These are phyloP conservation scores for Thecaphora thlaspeos DNA, from an alignment of 1,284 basidiomycete genomes.

Conservation along the genomic window DNA sequence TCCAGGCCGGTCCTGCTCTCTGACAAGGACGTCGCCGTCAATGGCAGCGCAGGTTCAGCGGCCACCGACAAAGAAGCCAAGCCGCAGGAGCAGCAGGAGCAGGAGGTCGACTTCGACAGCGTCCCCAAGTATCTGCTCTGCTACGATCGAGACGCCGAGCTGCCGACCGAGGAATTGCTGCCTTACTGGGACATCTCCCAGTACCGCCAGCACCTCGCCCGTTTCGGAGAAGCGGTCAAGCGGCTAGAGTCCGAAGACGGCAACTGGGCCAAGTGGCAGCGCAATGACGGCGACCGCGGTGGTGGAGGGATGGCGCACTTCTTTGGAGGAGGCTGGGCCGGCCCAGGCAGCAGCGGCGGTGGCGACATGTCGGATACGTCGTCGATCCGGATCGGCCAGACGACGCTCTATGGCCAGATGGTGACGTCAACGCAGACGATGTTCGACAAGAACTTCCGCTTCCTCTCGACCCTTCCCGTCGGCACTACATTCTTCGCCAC, in stretches of 20 bases:
- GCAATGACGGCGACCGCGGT: not conserved
- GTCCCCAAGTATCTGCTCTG: conserved; percentile 48
- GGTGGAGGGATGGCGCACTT: not conserved
- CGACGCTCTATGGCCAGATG: conserved; percentile 79
- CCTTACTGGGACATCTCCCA: conserved; percentile 32
- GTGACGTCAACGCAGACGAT: conserved; percentile 94
- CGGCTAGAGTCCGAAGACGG: not conserved
- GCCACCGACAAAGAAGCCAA: conserved; percentile 9
- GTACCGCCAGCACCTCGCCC: conserved; percentile 22
- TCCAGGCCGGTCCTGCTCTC: conserved; percentile 15
- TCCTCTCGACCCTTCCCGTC: conserved; percentile 71
- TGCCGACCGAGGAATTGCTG: conserved; percentile 7
- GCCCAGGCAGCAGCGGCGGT: not conserved
- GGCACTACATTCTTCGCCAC: conserved; percentile 81
- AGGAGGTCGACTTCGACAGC: conserved; percentile 42
- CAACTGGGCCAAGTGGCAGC: not conserved
- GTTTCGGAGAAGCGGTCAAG: conserved; percentile 8
- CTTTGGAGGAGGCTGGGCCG: not conserved
- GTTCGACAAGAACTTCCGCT: conserved; percentile 79
- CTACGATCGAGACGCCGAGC: conserved; percentile 1
- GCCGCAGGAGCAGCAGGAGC: conserved; percentile 3
- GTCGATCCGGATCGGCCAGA: conserved; percentile 64
- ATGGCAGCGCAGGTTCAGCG: too few relatives aligned
- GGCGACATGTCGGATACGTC: not conserved
- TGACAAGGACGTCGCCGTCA: not conserved